These are phyloP conservation scores for Pythium periplocum DNA, from an alignment of 352 stramenopile genomes.

Conservation along the genomic window DNA sequence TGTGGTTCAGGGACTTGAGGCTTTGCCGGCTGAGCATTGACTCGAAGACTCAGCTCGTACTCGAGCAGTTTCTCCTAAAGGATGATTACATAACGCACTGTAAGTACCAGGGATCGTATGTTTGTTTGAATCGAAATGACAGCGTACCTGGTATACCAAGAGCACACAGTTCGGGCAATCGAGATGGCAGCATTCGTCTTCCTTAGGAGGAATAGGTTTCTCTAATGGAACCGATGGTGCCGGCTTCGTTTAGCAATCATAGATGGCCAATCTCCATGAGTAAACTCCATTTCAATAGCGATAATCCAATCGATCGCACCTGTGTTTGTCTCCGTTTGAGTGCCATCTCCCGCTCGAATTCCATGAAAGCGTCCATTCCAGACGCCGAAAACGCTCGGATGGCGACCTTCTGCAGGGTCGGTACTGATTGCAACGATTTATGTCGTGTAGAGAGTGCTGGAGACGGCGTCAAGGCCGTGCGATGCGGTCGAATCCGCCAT, in stretches of 20 bases:
- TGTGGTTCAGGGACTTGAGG: slow-evolving; percentile 29
- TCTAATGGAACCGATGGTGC: slow-evolving; percentile 26
- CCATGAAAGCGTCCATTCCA: slow-evolving; percentile 80
- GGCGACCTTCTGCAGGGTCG: not conserved
- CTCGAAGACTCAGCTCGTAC: slow-evolving; percentile 65
- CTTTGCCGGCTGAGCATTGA: slow-evolving; percentile 10
- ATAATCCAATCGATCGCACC: slow-evolving; percentile 1
- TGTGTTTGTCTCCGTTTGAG: slow-evolving; percentile 38
- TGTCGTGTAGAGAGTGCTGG: too few species aligned
- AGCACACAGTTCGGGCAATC: slow-evolving; percentile 87
- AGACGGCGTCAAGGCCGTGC: too few species aligned
- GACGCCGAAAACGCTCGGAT: slow-evolving; percentile 19
- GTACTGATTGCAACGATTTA: too few species aligned
- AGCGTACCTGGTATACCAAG: slow-evolving; percentile 69
- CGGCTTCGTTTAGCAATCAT: slow-evolving; percentile 3
- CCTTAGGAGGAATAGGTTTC: slow-evolving; percentile 54
- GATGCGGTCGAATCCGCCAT: too few species aligned
- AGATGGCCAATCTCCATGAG: too few species aligned
- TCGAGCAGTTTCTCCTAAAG: slow-evolving; percentile 76
- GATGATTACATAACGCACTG: not conserved
- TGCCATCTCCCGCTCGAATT: slow-evolving; percentile 81
- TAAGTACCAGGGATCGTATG: not conserved
- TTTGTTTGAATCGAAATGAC: not conserved
- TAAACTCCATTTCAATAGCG: not conserved
- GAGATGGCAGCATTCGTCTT: slow-evolving; percentile 80